A percentile compares a stretch with the other conserved stretches of the same genome.
Evolutionary conservation across 2,329 filamentous ascomycete species (phyloP).

Genomic region (Passalora sequoiae): DNA sequence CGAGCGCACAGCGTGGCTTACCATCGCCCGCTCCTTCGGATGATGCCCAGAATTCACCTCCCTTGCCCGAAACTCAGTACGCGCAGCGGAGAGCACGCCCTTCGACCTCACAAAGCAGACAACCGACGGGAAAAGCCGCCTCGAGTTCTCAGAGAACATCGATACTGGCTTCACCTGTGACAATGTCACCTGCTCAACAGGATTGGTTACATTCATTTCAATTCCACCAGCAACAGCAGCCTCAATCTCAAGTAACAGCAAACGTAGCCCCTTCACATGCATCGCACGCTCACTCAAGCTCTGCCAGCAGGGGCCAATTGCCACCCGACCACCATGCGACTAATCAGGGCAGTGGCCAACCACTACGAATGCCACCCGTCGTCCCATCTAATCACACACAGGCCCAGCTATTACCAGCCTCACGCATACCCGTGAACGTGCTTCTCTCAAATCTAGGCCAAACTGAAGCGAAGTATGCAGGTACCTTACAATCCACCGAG

Average conservation of each 20-base stretch:
- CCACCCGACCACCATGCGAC: not conserved
- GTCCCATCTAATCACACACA: not conserved
- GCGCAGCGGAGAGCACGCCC: constrained; percentile 4
- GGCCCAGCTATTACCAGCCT: constrained; percentile 3
- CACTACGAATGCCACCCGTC: not conserved
- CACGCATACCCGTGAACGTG: constrained; percentile 7
- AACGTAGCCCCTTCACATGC: not conserved
- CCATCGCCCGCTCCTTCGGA: constrained; percentile 62
- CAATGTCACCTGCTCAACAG: not conserved
- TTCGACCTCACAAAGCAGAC: not conserved
- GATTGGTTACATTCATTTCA: not conserved
- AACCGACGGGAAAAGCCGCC: not conserved
- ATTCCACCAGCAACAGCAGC: not conserved
- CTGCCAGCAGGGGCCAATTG: not conserved
- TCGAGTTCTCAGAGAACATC: not conserved
- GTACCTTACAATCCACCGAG: constrained; percentile 11
- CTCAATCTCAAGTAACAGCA: not conserved
- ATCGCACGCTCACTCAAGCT: not conserved
- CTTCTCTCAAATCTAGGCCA: constrained; percentile 9
- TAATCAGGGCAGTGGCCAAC: not conserved
- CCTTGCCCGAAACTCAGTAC: constrained; percentile 10
- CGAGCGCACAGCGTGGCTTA: constrained; percentile 33
- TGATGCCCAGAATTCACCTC: constrained; percentile 38
- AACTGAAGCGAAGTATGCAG: not conserved
- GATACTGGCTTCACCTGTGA: not conserved